Base-by-base conservation (phyloP, 2,329 filamentous ascomycete genomes). In the Didymella pomorum region DNA sequence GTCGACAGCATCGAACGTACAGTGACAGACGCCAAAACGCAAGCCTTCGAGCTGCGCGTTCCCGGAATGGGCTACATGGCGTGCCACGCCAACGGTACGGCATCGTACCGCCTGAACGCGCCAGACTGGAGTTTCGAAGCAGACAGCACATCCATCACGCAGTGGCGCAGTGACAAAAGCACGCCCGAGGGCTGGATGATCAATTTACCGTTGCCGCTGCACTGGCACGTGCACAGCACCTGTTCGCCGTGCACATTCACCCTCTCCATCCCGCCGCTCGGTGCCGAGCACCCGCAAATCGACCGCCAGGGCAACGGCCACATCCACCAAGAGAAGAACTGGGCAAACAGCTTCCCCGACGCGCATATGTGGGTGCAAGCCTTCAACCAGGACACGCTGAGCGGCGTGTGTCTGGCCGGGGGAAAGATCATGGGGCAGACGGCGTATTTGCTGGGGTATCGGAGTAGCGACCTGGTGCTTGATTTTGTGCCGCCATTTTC, bases 251-350 rank as follows among this genome's bases (percentile, higher is more conserved):
- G 76, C 50, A 67, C 69, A 3, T 81, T 79, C 67, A 63, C 61
- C 4, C 71, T 84, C 37, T 61, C 64, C 4, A 78, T 83, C 5
- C 72, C 77, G 1, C 62, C 68, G 4, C 52, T 72, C 4, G 63
- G 60, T 11, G 35, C 67, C 62, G 53, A 58, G 1, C 63, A 68
- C 3, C 57, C 69, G 64, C 7, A 62, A 52, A n/a, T 29, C 47
- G 56, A 72, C 49, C 52, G 71, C 69, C 60, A 62, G 26, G 80
- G 77, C 43, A 62, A 52, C 2, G 80, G 79, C 3, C 71, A 68
- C 2, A 75, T 82, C 1, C 81, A 83, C 63, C 76, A 81, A 51
- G 82, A 83, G 63, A 84, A 83, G 69, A 83, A 83, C 62, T 83
- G 80, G 80, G 81, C 80, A 1, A 70, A 71, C 39, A 76, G 73